Percentiles rank a stretch among this genome's conserved stretches.
Conservation (phyloP, 306 rosid genomes). For the Hippophae tibetana region DNA sequence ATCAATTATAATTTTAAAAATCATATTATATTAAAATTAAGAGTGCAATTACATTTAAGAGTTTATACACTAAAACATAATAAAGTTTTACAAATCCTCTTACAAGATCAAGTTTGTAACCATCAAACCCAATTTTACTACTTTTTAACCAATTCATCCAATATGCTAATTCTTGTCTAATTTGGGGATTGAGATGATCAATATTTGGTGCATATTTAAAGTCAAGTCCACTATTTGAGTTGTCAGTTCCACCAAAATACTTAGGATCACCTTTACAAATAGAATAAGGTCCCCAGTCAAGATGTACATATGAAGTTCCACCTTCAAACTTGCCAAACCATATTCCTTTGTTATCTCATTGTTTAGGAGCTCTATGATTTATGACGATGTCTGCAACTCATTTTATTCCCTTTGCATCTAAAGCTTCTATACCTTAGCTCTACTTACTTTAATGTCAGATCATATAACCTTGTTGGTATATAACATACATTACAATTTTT, state of each 20-base stretch:
- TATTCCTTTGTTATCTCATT: conserved; percentile 23
- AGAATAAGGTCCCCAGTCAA: conserved; percentile 52
- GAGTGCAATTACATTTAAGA: no score
- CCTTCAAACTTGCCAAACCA: conserved; percentile 49
- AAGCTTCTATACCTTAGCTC: conserved; percentile 42
- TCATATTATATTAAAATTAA: no score
- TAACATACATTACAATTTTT: conserved; percentile 26
- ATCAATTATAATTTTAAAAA: no score
- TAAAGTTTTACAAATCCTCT: conserved; percentile 27
- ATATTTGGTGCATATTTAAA: conserved; percentile 21
- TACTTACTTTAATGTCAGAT: conserved; percentile 49
- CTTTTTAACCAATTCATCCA: conserved; percentile 70
- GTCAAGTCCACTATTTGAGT: conserved; percentile 32
- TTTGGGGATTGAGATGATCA: conserved; percentile 54
- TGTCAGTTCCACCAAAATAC: conserved; percentile 51
- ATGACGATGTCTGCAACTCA: conserved; percentile 57
- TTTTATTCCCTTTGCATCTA: conserved; percentile 40
- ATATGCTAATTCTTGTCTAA: conserved; percentile 44
- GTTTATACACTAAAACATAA: no score
- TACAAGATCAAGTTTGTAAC: conserved; percentile 59
- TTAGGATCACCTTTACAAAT: conserved; percentile 47
- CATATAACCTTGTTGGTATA: conserved; percentile 56
- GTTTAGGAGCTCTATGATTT: conserved; percentile 53
- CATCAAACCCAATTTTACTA: conserved; percentile 43
- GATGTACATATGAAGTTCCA: conserved; percentile 41